Evolutionary conservation across 2,329 filamentous ascomycete species (phyloP), one percentile per base, ranked within the genome.

Genomic region (Nemania diffusa): DNA sequence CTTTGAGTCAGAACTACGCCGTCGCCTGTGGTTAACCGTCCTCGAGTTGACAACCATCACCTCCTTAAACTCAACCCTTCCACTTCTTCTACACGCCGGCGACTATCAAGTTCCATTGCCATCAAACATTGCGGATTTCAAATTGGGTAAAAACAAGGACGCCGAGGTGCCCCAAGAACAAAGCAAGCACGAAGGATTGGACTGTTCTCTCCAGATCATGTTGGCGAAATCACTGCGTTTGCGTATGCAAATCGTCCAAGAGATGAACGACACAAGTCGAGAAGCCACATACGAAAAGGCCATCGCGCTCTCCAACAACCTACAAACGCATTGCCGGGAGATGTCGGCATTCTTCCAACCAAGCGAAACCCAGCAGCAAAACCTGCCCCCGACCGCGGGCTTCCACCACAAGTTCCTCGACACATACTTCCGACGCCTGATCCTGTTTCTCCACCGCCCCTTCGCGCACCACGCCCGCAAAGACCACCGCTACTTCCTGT

Each of bases 11-110:
- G 75, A 78, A 44, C 32, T 74, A 6, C 73, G 76, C 13, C 65
- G 74, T 20, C 72, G 76, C 8, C 68, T 77, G 8, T 78, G 77
- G 77, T 53, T 68, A 3, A 75, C 75, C 3, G 74, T 76, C 3
- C 67, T 76, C 11, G 75, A 77, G 48, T 48, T 77, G 7, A 65
- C 62, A 1, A 66, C 74, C 9, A 70, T 73, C 44, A 69, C 70
- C 17, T 69, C 68, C 2, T 46, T 77, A 37, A 74, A 77, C 29
- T 72, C 70, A 0, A 72, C 68, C 1, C 63, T 74, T 5, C 71
- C 73, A 1, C 69, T 73, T n/a, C 59, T 70, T 1, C 40, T 73
- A 11, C 57, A 65, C 4, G 24, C 61, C 0, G 62, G 71, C 11
- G 70, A 73, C 13, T 72, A 68, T 37, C 64, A 68, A 3, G 67